phyloP scores from a whole-genome alignment of 805 yeast genomes.

The Kluyveromyces starmeri region DNA sequence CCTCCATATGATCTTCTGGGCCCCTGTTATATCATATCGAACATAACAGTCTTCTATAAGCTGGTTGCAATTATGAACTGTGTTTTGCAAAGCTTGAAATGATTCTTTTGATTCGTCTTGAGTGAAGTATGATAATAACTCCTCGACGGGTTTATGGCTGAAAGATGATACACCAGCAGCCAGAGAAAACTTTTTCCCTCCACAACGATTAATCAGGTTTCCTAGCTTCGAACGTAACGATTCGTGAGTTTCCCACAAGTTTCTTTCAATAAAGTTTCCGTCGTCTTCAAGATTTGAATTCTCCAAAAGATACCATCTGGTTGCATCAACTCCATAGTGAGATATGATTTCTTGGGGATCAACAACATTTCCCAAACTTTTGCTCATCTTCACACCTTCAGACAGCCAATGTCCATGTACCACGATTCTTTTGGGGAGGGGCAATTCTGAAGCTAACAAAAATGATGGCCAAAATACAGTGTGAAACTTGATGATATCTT shows the following conservation, averaged over 20 bases:
- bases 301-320: constrained; percentile 68
- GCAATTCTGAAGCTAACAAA: constrained; percentile 69
- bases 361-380: constrained; percentile 85
- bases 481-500: constrained; percentile 84
- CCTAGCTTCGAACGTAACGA: constrained; percentile 76
- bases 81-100: constrained; percentile 24
- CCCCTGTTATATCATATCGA: constrained; percentile 44
- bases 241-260: constrained; percentile 44
- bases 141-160: constrained; percentile 9
- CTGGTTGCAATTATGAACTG: constrained; percentile 30
- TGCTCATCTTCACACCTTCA: constrained; percentile 89
- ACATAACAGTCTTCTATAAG: constrained; percentile 37
- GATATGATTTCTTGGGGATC: constrained; percentile 68
- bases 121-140: constrained; percentile 13
- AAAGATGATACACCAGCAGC: constrained; percentile 32
- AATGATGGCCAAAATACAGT: constrained; percentile 92
- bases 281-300: constrained; percentile 70
- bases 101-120: constrained; percentile 10
- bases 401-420: constrained; percentile 95
- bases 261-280: constrained; percentile 63
- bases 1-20: constrained; percentile 51
- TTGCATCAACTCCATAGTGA: constrained; percentile 59
- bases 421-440: constrained; percentile 61
- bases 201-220: constrained; percentile 64
- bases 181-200: constrained; percentile 61